phyloP scores from a whole-genome alignment of 768 basidiomycete genomes.

The Cystobasidium onofrii region DNA sequence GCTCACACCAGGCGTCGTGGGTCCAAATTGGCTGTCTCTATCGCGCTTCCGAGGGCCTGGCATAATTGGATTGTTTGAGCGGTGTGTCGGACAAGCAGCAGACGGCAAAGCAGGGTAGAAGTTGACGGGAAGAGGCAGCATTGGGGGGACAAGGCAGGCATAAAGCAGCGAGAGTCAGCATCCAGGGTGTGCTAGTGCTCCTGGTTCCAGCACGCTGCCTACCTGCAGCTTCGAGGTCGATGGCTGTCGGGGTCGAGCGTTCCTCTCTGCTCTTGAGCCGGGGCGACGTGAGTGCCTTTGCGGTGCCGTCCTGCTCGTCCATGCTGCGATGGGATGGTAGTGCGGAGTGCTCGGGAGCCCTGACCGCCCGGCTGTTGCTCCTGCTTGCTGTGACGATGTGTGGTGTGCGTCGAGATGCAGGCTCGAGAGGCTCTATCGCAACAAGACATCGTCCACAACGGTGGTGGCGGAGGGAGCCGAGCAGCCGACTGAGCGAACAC shows the following conservation, averaged over 20 bases:
- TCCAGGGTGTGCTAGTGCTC: background rate
- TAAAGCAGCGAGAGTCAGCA: background rate
- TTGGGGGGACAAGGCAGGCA: background rate
- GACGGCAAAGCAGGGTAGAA: background rate
- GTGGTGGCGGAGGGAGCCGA: too few relatives aligned
- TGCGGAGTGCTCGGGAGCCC: background rate
- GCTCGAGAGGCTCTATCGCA: background rate
- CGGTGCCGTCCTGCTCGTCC: background rate
- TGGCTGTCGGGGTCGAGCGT: background rate
- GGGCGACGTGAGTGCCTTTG: background rate
- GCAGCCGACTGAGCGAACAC: too few relatives aligned
- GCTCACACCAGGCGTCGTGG: constrained; percentile 23
- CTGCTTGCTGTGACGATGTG: background rate
- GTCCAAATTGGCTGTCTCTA: constrained; percentile 26
- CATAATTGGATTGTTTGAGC: background rate
- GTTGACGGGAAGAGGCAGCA: background rate
- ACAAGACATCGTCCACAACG: too few relatives aligned
- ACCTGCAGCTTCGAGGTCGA: constrained; percentile 7
- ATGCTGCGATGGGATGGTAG: background rate
- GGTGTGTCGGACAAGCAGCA: background rate
- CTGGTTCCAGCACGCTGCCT: background rate
- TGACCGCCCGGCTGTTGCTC: background rate
- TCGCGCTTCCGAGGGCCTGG: constrained; percentile 8
- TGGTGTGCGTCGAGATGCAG: background rate
- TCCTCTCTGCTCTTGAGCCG: background rate